Evolutionary conservation across 371 early-diverging fungal species (phyloP).

Genomic region (Rhizopus arrhizus): DNA sequence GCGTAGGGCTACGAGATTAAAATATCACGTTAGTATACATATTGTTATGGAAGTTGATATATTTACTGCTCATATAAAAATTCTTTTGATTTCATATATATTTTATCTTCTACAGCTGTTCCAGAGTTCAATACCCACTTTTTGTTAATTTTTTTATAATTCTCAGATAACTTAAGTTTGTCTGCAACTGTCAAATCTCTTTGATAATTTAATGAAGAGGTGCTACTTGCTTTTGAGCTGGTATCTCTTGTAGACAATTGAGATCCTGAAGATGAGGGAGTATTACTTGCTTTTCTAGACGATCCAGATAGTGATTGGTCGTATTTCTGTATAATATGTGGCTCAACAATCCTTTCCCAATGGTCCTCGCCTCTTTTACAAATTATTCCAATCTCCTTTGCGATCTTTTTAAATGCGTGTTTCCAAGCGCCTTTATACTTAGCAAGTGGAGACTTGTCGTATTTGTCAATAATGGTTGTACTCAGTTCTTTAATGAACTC

Average conservation of each 20-base stretch:
- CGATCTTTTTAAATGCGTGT: conserved; percentile 19
- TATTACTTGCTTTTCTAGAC: conserved; percentile 21
- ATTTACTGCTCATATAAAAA: conserved; percentile 22
- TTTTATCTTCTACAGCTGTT: conserved; percentile 22
- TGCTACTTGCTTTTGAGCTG: too few species aligned
- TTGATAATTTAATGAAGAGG: conserved; percentile 19
- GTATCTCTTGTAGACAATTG: too few species aligned
- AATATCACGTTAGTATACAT: conserved; percentile 21
- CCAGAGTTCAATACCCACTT: conserved; percentile 19
- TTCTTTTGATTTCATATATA: conserved; percentile 22
- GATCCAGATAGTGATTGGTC: conserved; percentile 16
- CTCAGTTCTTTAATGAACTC: conserved; percentile 20
- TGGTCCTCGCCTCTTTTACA: conserved; percentile 21
- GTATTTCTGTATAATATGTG: conserved; percentile 17
- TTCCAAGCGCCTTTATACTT: conserved; percentile 17
- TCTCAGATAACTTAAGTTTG: conserved; percentile 15
- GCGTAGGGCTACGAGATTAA: conserved; percentile 22
- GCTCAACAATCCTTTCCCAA: conserved; percentile 16
- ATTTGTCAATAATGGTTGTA: conserved; percentile 18
- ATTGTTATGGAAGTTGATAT: conserved; percentile 20
- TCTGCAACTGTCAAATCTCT: conserved; percentile 20
- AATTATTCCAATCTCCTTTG: conserved; percentile 17
- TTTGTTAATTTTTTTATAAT: conserved; percentile 20
- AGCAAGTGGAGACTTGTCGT: conserved; percentile 21
- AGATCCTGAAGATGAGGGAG: too few species aligned